Percentiles rank a stretch among this genome's conserved stretches.
These are phyloP conservation scores for Funneliformis geosporum DNA, from an alignment of 192 early-diverging fungal genomes.

Conservation along the genomic window DNA sequence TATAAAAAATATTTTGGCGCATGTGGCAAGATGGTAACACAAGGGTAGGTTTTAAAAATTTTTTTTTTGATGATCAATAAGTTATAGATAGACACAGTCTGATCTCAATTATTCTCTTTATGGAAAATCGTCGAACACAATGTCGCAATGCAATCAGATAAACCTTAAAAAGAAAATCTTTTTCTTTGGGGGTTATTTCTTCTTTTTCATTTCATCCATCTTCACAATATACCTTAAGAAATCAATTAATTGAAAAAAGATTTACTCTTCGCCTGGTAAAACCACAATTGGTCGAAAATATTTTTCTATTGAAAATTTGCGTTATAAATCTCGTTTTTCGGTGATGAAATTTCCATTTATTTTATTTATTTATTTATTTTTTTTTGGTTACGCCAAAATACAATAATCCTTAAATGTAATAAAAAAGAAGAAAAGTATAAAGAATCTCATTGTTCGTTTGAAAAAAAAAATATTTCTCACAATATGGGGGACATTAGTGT, in stretches of 20 bases:
- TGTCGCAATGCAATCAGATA: background rate
- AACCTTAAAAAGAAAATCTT: background rate
- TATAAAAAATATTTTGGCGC: background rate
- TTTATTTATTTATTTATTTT: no score
- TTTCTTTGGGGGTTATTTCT: background rate
- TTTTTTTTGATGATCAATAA: background rate
- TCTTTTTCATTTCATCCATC: background rate
- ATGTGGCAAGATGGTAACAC: background rate
- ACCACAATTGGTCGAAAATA: no score
- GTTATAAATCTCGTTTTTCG: no score
- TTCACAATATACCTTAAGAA: background rate
- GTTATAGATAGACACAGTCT: no score
- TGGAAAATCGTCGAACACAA: background rate
- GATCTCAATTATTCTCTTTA: no score
- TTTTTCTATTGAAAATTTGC: no score
- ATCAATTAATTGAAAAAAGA: background rate
- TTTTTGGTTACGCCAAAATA: no score
- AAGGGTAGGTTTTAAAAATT: background rate
- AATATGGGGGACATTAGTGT: background rate
- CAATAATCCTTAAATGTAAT: no score
- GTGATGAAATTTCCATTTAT: no score
- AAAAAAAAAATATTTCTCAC: background rate
- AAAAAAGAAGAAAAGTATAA: no score
- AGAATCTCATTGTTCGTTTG: background rate
- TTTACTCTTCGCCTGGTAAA: no score